These are phyloP conservation scores for Phytophthora citrophthora DNA, from an alignment of 352 stramenopile genomes.

Conservation along the genomic window DNA sequence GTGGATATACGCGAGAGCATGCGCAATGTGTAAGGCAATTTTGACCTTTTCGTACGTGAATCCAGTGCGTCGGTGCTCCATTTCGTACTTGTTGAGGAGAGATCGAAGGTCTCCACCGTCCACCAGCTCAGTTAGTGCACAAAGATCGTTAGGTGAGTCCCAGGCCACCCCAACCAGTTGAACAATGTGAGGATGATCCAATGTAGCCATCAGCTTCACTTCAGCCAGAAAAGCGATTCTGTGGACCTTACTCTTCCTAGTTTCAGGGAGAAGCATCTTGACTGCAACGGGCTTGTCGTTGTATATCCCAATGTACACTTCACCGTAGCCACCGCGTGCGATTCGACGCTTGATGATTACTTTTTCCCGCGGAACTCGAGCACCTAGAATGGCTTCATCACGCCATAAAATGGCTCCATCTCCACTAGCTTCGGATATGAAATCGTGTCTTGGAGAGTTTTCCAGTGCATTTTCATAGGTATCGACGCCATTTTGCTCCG, in stretches of 20 bases:
- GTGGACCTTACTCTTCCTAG: background rate
- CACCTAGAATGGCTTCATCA: background rate
- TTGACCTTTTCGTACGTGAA: background rate
- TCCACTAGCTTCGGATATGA: background rate
- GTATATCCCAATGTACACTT: slow-evolving; percentile 2
- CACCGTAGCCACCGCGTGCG: background rate
- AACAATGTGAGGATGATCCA: background rate
- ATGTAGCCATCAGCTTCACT: background rate
- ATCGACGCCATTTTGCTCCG: background rate
- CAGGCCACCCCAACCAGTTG: background rate
- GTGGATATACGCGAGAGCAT: background rate
- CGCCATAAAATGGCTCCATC: background rate
- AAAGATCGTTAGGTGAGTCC: background rate
- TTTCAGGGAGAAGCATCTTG: slow-evolving; percentile 2
- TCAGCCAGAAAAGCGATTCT: background rate
- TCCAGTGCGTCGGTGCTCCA: background rate
- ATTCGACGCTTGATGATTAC: background rate
- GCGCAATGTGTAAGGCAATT: background rate
- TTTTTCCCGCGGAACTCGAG: slow-evolving; percentile 2
- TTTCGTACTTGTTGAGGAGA: background rate
- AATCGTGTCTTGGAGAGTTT: background rate
- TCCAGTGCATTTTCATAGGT: background rate
- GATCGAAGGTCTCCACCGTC: background rate
- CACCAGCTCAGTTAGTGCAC: background rate
- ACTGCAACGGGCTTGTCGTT: background rate